phyloP scores from a whole-genome alignment of 1,284 basidiomycete species.

The Trichosporon sp. region DNA sequence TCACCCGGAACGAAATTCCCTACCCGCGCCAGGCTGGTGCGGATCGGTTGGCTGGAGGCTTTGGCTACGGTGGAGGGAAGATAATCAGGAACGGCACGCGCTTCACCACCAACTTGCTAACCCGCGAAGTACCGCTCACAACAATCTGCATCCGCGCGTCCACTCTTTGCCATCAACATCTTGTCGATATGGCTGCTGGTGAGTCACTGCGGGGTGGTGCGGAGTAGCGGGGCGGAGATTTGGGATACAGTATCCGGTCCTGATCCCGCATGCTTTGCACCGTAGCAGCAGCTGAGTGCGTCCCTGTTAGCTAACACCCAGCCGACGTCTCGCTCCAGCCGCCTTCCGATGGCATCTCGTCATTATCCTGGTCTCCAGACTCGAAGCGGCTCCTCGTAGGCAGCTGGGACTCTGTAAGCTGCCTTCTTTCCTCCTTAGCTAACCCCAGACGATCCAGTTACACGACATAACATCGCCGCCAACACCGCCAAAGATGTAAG shows the following conservation, averaged over 20 bases:
- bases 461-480: slow-evolving; percentile 37
- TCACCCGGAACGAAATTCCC: not conserved
- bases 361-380: slow-evolving; percentile 73
- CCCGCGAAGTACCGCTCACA: too few species aligned
- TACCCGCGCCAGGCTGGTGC: not conserved
- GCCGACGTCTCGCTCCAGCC: slow-evolving; percentile 51
- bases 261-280: too few species aligned
- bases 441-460: slow-evolving; percentile 42
- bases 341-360: slow-evolving; percentile 77
- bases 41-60: not conserved
- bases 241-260: too few species aligned
- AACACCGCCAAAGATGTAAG: slow-evolving; percentile 34
- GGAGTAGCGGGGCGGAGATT: too few species aligned
- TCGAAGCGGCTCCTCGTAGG: slow-evolving; percentile 70
- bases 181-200: slow-evolving; percentile 1
- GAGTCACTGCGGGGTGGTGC: too few species aligned
- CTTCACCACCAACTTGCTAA: too few species aligned
- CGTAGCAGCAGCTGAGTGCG: too few species aligned
- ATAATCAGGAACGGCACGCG: too few species aligned
- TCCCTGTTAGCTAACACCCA: slow-evolving; percentile 12
- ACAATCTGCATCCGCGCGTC: not conserved
- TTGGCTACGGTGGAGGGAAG: not conserved
- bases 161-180: not conserved
- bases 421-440: slow-evolving; percentile 55
- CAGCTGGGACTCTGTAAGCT: slow-evolving; percentile 78